Evolutionary conservation across 2,329 filamentous ascomycete species (phyloP), one percentile per base, ranked within the genome.

Genomic region (Neocatenulostroma microsporum): DNA sequence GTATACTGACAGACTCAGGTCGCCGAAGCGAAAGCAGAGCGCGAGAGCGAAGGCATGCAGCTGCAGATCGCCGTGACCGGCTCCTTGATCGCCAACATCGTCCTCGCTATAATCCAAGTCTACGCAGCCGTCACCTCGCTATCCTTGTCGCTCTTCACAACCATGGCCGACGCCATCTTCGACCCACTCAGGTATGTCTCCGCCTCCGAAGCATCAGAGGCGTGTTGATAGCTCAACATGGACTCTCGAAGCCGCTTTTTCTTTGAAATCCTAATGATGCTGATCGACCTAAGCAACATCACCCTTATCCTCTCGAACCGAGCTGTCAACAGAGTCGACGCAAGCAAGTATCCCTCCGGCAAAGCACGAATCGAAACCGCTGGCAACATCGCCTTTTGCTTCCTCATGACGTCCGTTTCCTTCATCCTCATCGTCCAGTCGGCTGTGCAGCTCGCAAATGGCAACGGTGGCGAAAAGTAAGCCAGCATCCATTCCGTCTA

Each of bases 111-210:
- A 3, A 70, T 98, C 13, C 91, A 98, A 62, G 68, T 95, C 24
- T 98, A 93, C 58, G 91, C 82, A 28, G 91, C 91, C 43, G 74
- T 85, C 30, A 77, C 83, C 0, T 94, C 88, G 0, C 79, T 82
- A 30, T 95, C 87, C n/a, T 74, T 96, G 23, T 94, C 89, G 4
- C 78, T 98, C 30, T 95, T 96, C 67, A 95, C 91, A 12, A 98
- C 89, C 45, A 94, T 94, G 84, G 89, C 88, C 12, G 91, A 98
- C 62, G 80, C 88, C 34, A 72, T 96, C 47, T 96, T 96, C 64
- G 91, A 96, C 57, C 91, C 53, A 10, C 31, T 30, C 29, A 49
- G 47, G 46, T 47, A 25, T 24, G 28, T 29, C n/a, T n/a, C n/a
- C n/a, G n/a, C n/a, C n/a, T 30, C 21, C 11, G 13, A 27, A 20